These are phyloP conservation scores for Cutaneotrichosporon sp. DNA, from an alignment of 1,284 basidiomycete species.

Conservation along the genomic window DNA sequence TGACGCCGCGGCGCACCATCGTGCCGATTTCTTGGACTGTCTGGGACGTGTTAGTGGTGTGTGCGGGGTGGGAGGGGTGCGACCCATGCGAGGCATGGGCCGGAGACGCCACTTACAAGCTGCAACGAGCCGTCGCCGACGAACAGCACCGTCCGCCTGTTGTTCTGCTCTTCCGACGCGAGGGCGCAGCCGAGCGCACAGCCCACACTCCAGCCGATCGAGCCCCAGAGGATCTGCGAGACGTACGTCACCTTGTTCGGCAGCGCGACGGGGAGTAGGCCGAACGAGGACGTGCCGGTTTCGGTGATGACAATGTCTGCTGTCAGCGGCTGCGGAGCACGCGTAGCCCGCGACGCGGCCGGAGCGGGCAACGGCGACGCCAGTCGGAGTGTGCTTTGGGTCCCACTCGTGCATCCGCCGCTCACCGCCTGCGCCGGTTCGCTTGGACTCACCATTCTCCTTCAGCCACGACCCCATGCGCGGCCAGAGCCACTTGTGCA, in stretches of 20 bases:
- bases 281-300: slow-evolving; percentile 64
- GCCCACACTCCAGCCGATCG: slow-evolving; percentile 55
- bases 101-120: slow-evolving; percentile 43
- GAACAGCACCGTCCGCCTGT: slow-evolving; percentile 68
- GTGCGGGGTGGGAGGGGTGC: no score
- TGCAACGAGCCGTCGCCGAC: slow-evolving; percentile 61
- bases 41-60: slow-evolving; percentile 10
- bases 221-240: slow-evolving; percentile 56
- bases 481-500: slow-evolving; percentile 82
- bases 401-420: no score
- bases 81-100: background rate
- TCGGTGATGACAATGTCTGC: slow-evolving; percentile 72
- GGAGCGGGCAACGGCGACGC: no score
- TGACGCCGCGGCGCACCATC: slow-evolving; percentile 49
- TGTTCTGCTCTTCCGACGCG: slow-evolving; percentile 63
- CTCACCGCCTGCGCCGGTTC: no score
- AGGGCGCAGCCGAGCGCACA: slow-evolving; percentile 49
- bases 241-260: slow-evolving; percentile 63
- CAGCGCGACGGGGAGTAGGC: slow-evolving; percentile 68
- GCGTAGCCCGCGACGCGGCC: no score
- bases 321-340: background rate
- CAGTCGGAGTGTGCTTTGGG: no score
- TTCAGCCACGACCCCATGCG: slow-evolving; percentile 71
- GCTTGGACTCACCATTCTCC: slow-evolving; percentile 50
- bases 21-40: slow-evolving; percentile 52